Base-by-base conservation (phyloP, 805 yeast species). In the Teunomyces tritomae region DNA sequence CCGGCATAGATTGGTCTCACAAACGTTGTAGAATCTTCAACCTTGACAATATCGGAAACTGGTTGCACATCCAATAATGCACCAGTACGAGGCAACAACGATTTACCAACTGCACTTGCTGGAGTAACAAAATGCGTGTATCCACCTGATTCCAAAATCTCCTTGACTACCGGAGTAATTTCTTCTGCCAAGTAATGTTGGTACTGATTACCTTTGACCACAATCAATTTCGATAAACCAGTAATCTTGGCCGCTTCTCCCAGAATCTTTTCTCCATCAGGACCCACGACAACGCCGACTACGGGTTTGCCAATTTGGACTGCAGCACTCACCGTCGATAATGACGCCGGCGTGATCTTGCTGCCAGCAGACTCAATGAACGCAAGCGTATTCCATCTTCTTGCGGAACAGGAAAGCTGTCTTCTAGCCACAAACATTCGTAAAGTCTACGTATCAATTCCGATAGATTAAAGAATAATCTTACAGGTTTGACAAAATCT, bases 1-100 rank as follows among this genome's bases (percentile, higher is more conserved):
- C 99, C 99, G 16, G 99, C 98, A 64, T 88, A 94, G 33, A 92
- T 89, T 40, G 98, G 97, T 66, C 98, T 85, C 33, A 85, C 83
- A 67, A 92, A 94, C 6, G 94, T 86, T 51, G 78, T 80, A 13
- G 80, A 75, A 44, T 81, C 72, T 54, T 78, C 79, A 34, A 92
- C 84, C 59, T 80, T 79, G 56, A 79, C 80, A 49, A 94, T 78
- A 62, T 92, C 98, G 26, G 92, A 82, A 44, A 94, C 70, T 27
- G 97, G 97, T 71, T 92, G 97, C 17, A 80, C 78, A 61, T 92
- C 96, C 43, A 92, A 70, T 48, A 86, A 60, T 0, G 97, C 97
- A 29, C 89, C 96, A 17, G 87, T 76, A 55, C 98, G 78, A 34
- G 99, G 98, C 42, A 94, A 70, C 28, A 91, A 71, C 51, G 85